Base-by-base conservation (phyloP, 2,329 filamentous ascomycete species). In the Penicillium sp. region DNA sequence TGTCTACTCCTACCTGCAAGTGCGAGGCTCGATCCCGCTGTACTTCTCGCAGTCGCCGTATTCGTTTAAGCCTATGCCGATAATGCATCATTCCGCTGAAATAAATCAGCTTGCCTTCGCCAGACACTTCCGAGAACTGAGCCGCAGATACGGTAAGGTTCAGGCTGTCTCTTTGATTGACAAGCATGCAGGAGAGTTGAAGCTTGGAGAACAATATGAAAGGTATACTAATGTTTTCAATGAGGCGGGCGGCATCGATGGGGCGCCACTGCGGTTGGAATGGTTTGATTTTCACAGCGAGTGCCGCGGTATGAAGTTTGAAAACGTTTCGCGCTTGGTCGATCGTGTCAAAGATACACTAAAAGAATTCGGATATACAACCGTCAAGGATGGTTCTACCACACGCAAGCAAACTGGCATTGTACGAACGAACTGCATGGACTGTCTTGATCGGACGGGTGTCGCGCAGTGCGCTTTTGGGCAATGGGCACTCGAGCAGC, bases 281-380 rank as follows among this genome's bases (percentile, higher is more conserved):
- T 99, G 95, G 95, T 99, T 98, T 69, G 95, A 99, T 72, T 99
- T 99, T 69, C 95, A 98, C 74, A 84, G 87, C 17, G 90, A 90
- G 31, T 98, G 95, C 71, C 89, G 92, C 15, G 95, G 95, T 0
- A 97, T 99, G 94, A 96, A 92, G 67, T 99, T 98, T 70, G 94
- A 98, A 71, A 98, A 98, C 60, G 93, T 98, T 12, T 90, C 88
- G 58, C 81, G 89, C 31, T 83, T 99, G 1, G 83, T 99, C 54
- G 84, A 91, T 49, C 87, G 81, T 0, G 76, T 98, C 4, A 84
- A 84, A 31, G 78, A 82, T 4, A 87, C 84, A n/a, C 79, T 97
- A 11, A 86, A 90, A 45, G 80, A 82, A 4, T 86, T 89, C 48
- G 88, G 90, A 0, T 92, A 90, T 78, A 92, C 90, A 0, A 84